Evolutionary conservation across 2,329 filamentous ascomycete species (phyloP).

Genomic region (Zymoseptoria crescenta): DNA sequence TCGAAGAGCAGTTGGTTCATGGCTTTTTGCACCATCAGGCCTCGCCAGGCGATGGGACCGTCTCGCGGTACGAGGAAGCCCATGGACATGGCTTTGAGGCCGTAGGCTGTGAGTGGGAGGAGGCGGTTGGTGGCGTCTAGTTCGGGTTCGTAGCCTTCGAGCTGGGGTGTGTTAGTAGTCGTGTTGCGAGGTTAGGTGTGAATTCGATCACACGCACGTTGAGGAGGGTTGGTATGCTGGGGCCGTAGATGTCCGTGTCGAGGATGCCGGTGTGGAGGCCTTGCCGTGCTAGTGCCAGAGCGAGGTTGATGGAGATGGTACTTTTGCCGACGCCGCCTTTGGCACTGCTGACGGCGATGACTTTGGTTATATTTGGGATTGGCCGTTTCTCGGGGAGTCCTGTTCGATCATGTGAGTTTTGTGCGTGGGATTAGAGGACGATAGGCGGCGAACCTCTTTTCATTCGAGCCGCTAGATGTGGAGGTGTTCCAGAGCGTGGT

Average conservation of each 20-base stretch:
- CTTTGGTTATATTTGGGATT: conserved; percentile 77
- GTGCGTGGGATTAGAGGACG: neutral
- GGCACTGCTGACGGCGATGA: conserved; percentile 94
- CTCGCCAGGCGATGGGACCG: conserved; percentile 87
- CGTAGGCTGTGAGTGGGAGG: conserved; percentile 84
- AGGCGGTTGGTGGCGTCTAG: conserved; percentile 57
- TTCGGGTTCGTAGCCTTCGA: conserved; percentile 28
- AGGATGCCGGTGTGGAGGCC: conserved; percentile 80
- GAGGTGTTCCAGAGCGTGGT: conserved; percentile 61
- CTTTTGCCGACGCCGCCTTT: conserved; percentile 98
- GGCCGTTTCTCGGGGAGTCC: conserved; percentile 69
- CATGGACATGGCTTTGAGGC: conserved; percentile 98
- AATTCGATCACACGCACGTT: conserved; percentile 51
- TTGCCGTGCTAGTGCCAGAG: conserved; percentile 73
- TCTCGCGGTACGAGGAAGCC: conserved; percentile 77
- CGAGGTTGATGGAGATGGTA: conserved; percentile 87
- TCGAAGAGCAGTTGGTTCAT: conserved; percentile 92
- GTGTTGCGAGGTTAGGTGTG: neutral
- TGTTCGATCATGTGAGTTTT: conserved; percentile 3
- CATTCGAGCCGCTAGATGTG: conserved; percentile 59
- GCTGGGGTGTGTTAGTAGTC: conserved; percentile 9
- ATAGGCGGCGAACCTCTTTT: conserved; percentile 48
- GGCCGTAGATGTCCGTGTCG: conserved; percentile 94
- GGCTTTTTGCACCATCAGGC: conserved; percentile 96
- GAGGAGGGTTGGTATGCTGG: conserved; percentile 84